A percentile compares a stretch with the other conserved stretches of the same genome.
These are phyloP conservation scores for Ceratobasidium sp. DNA, from an alignment of 1,284 basidiomycete genomes.

Conservation along the genomic window DNA sequence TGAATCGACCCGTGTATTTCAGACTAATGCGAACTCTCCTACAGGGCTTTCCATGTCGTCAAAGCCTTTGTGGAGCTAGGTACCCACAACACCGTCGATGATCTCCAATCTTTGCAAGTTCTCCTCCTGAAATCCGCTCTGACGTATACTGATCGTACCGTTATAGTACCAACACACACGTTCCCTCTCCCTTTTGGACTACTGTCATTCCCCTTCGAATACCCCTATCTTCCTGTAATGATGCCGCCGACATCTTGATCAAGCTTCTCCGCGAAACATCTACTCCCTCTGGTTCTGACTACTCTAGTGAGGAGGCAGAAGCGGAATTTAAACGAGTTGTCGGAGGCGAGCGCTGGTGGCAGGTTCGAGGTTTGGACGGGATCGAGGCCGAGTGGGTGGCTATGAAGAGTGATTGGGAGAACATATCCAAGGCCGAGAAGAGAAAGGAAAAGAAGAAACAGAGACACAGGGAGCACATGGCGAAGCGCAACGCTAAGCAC, in stretches of 20 bases:
- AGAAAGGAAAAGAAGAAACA: slow-evolving; percentile 36
- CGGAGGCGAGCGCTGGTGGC: slow-evolving; percentile 43
- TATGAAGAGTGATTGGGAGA: slow-evolving; percentile 42
- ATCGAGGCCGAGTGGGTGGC: slow-evolving; percentile 43
- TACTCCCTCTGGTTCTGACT: slow-evolving; percentile 25
- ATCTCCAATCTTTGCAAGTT: slow-evolving; percentile 59
- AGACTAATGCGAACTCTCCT: neutral
- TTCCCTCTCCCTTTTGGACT: slow-evolving; percentile 36
- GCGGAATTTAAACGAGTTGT: slow-evolving; percentile 38
- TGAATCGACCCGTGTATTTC: neutral
- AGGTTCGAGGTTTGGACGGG: slow-evolving; percentile 43
- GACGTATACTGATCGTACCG: neutral
- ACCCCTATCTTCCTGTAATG: slow-evolving; percentile 35
- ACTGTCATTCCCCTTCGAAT: slow-evolving; percentile 33
- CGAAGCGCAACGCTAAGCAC: slow-evolving; percentile 31
- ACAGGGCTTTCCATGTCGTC: slow-evolving; percentile 69
- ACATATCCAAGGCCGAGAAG: slow-evolving; percentile 36
- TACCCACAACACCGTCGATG: slow-evolving; percentile 66
- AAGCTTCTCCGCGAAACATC: slow-evolving; percentile 28
- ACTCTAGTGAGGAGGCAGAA: slow-evolving; percentile 27
- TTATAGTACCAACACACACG: slow-evolving; percentile 28
- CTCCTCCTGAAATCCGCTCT: neutral
- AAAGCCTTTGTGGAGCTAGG: slow-evolving; percentile 70
- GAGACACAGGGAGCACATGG: slow-evolving; percentile 20
- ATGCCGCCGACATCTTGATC: slow-evolving; percentile 33